These are phyloP conservation scores for Monilinia fructigena DNA, from an alignment of 2,329 filamentous ascomycete genomes.

Conservation along the genomic window DNA sequence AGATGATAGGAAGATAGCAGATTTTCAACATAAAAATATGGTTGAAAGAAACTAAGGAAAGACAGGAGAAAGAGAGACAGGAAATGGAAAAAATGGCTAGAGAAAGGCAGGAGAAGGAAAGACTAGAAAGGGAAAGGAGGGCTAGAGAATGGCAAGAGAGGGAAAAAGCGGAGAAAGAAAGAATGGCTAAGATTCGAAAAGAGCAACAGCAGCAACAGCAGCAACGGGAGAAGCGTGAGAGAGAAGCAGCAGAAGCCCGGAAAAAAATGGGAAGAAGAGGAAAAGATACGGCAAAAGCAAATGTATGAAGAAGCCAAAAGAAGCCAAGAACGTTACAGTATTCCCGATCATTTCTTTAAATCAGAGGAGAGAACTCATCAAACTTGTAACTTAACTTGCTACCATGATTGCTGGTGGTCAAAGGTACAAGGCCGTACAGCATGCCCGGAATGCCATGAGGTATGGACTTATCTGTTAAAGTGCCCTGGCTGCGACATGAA, in stretches of 20 bases:
- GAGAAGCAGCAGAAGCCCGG: conserved; percentile 24
- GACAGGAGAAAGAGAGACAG: conserved; percentile 21
- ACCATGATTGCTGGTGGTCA: conserved; percentile 32
- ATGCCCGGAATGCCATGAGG: conserved; percentile 27
- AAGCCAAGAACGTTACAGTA: no score
- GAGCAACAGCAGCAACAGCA: conserved; percentile 25
- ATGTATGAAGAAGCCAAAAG: background rate
- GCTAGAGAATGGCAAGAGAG: conserved; percentile 18
- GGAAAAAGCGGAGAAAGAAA: conserved; percentile 17
- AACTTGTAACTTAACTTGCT: conserved; percentile 16
- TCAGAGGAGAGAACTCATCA: background rate
- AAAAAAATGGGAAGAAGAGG: conserved; percentile 27
- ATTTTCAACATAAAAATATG: conserved; percentile 24
- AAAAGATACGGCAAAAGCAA: conserved; percentile 23
- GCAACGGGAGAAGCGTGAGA: conserved; percentile 25
- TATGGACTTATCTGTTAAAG: conserved; percentile 30
- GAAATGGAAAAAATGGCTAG: conserved; percentile 19
- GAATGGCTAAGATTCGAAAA: conserved; percentile 19
- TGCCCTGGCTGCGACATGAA: conserved; percentile 31
- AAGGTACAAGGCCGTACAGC: conserved; percentile 28
- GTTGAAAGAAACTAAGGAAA: conserved; percentile 21
- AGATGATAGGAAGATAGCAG: conserved; percentile 26
- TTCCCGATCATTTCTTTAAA: background rate
- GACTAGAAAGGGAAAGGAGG: background rate
- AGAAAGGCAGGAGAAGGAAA: background rate